phyloP scores from a whole-genome alignment of 164 flowering plant species.

The Paratinospora sagittata region DNA sequence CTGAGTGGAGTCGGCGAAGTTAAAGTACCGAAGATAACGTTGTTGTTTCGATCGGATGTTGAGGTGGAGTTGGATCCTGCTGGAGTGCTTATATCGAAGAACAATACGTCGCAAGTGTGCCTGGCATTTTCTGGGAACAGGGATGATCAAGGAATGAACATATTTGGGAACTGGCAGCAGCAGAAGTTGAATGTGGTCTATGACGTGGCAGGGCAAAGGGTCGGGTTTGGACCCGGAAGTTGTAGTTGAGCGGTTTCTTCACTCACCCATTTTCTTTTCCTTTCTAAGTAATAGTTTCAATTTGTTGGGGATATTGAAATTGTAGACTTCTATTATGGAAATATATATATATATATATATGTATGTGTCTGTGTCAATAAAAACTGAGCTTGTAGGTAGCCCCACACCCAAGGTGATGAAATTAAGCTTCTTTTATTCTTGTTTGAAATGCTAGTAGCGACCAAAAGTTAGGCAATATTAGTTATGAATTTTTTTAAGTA shows the following conservation, averaged over 20 bases:
- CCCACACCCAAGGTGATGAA: too few relatives aligned
- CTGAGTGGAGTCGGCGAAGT: slow-evolving; percentile 16
- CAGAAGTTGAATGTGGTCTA: slow-evolving; percentile 34
- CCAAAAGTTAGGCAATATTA: too few relatives aligned
- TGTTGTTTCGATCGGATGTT: slow-evolving; percentile 23
- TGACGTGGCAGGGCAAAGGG: slow-evolving; percentile 31
- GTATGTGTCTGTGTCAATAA: too few relatives aligned
- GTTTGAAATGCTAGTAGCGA: too few relatives aligned
- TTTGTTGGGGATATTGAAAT: too few relatives aligned
- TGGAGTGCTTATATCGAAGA: slow-evolving; percentile 24
- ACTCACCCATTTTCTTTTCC: too few relatives aligned
- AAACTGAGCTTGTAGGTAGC: too few relatives aligned
- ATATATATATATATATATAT: too few relatives aligned
- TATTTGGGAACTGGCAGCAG: slow-evolving; percentile 44
- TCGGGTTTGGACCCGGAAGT: slow-evolving; percentile 42
- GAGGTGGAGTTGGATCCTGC: slow-evolving; percentile 16
- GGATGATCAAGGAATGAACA: slow-evolving; percentile 15
- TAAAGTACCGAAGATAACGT: slow-evolving; percentile 20
- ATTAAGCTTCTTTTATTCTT: too few relatives aligned
- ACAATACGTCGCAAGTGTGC: slow-evolving; percentile 22
- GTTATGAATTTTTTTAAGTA: too few relatives aligned
- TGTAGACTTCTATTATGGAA: too few relatives aligned
- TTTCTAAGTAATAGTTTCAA: too few relatives aligned
- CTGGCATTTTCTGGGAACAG: slow-evolving; percentile 35
- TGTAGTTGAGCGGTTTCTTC: slow-evolving; percentile 21